Evolutionary conservation across 805 yeast genomes (phyloP), one percentile per base, ranked within the genome.

Genomic region (Zygosaccharomyces rouxii): DNA sequence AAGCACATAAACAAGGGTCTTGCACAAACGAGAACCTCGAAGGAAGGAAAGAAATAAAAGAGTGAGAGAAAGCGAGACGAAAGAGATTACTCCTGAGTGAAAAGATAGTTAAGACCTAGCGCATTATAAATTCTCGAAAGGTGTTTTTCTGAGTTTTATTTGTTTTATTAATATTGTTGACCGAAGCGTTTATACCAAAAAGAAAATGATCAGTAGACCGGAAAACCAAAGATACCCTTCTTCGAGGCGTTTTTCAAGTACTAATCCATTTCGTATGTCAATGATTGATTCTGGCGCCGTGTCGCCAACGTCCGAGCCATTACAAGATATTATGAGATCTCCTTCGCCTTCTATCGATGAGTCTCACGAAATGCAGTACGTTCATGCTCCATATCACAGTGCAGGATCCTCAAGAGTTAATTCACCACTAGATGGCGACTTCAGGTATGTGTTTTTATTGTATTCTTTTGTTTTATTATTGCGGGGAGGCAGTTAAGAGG

Each of bases 261-360:
- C 82, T 63, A 85, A 85, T 56, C 92, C 92, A n/a, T 85, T 85
- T 65, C 75, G 92, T 59, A 71, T 72, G 47, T 74, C 73, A 5
- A 59, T 72, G 37, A 33, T 33, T 9, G 51, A 18, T 4, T 25
- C 35, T 4, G 44, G 44, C 23, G 35, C 21, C 7, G 35, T 28
- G n/a, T 40, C 43, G 13, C 43, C 43, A 22, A 28, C 18, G 35
- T n/a, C 43, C 16, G 53, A 50, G 33, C 62, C 53, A 35, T 83
- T 80, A 59, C 80, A 77, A 37, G 73, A 71, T 18, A 84, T 89
- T 89, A 78, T 84, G 10, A 46, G 46, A 14, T 38, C 35, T 14
- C 21, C 35, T 23, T 41, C 44, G 21, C 44, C 44, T 40, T 79
- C 71, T 5, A 71, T 72, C 16, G 75, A 71, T 23, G 74, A 65